Evolutionary conservation across 1,139 yeast species (phyloP).

Genomic region (Yamadazyma dushanensis): DNA sequence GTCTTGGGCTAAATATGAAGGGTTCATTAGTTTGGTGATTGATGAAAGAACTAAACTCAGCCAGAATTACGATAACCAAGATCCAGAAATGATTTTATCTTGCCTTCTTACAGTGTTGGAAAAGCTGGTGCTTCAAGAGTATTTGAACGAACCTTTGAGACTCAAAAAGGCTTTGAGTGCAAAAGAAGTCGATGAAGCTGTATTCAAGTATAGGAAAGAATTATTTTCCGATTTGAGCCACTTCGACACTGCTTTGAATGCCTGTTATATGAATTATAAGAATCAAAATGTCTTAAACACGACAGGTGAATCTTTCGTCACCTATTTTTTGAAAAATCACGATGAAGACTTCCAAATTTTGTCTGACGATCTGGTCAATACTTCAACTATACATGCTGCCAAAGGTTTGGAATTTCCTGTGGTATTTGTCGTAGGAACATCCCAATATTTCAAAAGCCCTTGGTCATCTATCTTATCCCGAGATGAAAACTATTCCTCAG

Average conservation of each 20-base stretch:
- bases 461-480: constrained; percentile 19
- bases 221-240: constrained; percentile 22
- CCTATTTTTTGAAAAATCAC: constrained; percentile 46
- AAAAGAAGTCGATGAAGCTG: constrained; percentile 7
- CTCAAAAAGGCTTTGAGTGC: constrained; percentile 1
- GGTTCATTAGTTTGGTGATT: constrained; percentile 15
- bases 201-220: constrained; percentile 12
- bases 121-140: constrained; percentile 22
- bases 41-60: constrained; percentile 16
- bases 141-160: constrained; percentile 21
- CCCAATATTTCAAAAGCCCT: constrained; percentile 14
- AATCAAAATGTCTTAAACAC: constrained; percentile 7
- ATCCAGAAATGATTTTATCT: constrained; percentile 21
- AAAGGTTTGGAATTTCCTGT: constrained; percentile 74
- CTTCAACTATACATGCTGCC: constrained; percentile 69
- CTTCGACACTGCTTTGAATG: constrained; percentile 28
- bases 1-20: constrained; percentile 6
- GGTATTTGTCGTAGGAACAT: constrained; percentile 53
- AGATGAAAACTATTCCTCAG: constrained; percentile 7
- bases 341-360: constrained; percentile 39
- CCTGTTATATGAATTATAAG: constrained; percentile 20
- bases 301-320: constrained; percentile 26
- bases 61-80: constrained; percentile 9
- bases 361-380: constrained; percentile 36
- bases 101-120: constrained; percentile 21